Evolutionary conservation across 768 basidiomycete species (phyloP), one percentile per base, ranked within the genome.

Genomic region (Mycena pura): DNA sequence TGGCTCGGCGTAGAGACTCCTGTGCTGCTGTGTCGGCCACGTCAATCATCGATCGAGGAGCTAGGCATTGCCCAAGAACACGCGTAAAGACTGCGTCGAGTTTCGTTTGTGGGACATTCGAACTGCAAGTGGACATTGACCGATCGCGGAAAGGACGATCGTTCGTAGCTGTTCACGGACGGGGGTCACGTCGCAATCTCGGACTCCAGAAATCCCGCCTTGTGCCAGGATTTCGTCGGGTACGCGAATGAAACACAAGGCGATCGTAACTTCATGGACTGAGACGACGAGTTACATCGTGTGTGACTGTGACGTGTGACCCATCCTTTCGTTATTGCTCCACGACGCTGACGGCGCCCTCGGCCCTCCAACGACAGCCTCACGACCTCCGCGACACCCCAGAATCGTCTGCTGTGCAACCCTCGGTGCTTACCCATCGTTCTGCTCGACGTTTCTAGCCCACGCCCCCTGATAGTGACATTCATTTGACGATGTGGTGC

Each of bases 401-500:
- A 46, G 48, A 41, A 38, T 31, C 40, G 36, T 54, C 52, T 38
- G 38, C 50, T 22, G n/a, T 19, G 27, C 19, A 25, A 32, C 34
- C 44, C 51, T 46, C 49, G 19, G 52, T 28, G 24, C 34, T n/a
- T n/a, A n/a, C 17, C 17, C 34, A 34, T 11, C 36, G 38, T 32
- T 25, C 45, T 34, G 19, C n/a, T 53, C 46, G 49, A 46, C 57
- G 57, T 62, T 46, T 44, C 62, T 51, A 43, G 31, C 63, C 41
- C 61, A 38, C n/a, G 38, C 43, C 55, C 39, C 61, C 56, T 62
- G 53, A 60, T 62, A 49, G 51, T 62, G 43, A 41, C 58, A 56
- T 66, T 66, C 61, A 63, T 62, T 60, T 66, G 36, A 63, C 66
- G 44, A 73, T 73, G 72, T 73, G 72, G 72, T 73, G 62, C 57